Conservation (phyloP, 345 rosid genomes). For the Capsella bursapastoris region DNA sequence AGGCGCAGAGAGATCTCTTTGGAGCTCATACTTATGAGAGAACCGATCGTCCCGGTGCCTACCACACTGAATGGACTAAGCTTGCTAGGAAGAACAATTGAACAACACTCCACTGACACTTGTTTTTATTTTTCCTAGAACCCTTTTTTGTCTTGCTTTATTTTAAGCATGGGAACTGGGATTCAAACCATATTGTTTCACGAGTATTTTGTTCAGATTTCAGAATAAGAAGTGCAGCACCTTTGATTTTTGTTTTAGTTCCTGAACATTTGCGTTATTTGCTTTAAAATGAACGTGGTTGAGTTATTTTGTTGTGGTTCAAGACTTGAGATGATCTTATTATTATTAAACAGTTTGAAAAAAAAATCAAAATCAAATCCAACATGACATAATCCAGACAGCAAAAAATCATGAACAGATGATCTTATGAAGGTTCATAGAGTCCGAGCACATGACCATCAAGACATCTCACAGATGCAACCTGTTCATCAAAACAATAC, state of each 20-base stretch:
- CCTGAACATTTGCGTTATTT: no score
- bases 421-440: conserved; percentile 57
- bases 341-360: not conserved
- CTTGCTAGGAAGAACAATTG: conserved; percentile 67
- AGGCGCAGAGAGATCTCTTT: conserved; percentile 97
- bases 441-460: conserved; percentile 89
- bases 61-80: conserved; percentile 92
- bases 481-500: conserved; percentile 47
- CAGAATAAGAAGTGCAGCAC: conserved; percentile 33
- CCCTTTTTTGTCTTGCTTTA: not conserved
- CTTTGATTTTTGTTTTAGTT: conserved; percentile 6
- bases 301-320: no score
- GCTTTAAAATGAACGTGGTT: no score
- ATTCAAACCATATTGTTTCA: conserved; percentile 29
- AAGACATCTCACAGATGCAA: conserved; percentile 78
- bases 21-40: conserved; percentile 99
- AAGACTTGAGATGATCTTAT: not conserved
- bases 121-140: not conserved
- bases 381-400: not conserved
- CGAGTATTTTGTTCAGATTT: conserved; percentile 36
- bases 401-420: not conserved
- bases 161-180: conserved; percentile 6
- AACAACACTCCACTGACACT: conserved; percentile 57
- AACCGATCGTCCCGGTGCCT: conserved; percentile 75
- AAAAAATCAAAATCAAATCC: not conserved